These are phyloP conservation scores for Trichoderma koningii DNA, from an alignment of 2,329 filamentous ascomycete genomes.

Conservation along the genomic window DNA sequence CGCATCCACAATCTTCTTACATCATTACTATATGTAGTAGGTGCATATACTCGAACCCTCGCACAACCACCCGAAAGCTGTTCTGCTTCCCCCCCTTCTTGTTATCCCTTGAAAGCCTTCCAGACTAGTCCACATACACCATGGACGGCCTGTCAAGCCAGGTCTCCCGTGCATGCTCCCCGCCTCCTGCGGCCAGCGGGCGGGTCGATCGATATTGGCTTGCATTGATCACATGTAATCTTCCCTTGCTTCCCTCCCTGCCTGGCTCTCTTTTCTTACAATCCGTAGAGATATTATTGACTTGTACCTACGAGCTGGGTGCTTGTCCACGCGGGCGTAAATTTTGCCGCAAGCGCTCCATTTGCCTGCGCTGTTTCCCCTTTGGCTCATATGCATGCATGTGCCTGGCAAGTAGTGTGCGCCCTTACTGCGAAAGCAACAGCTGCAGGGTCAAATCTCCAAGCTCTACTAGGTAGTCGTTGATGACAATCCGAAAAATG, in stretches of 20 bases:
- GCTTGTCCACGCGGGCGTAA: constrained; percentile 10
- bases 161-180: constrained; percentile 12
- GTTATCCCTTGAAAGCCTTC: constrained; percentile 13
- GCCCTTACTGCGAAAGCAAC: background rate
- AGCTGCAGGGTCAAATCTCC: background rate
- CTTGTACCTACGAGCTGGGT: background rate
- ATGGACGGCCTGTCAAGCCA: background rate
- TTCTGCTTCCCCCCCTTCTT: background rate
- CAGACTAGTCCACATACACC: constrained; percentile 13
- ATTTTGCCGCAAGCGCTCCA: background rate
- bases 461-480: background rate
- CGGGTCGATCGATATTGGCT: constrained; percentile 27
- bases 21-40: no score
- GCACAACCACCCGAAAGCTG: background rate
- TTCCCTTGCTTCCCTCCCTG: no score
- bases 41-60: background rate
- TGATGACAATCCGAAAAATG: no score
- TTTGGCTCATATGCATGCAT: no score
- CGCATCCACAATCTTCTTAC: no score
- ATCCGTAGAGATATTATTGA: no score
- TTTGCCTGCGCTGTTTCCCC: background rate
- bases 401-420: no score
- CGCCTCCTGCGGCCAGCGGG: constrained; percentile 10
- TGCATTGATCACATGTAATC: background rate
- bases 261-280: background rate